Evolutionary conservation across 1,139 yeast species (phyloP).

Genomic region (Geotrichum klebahnii): DNA sequence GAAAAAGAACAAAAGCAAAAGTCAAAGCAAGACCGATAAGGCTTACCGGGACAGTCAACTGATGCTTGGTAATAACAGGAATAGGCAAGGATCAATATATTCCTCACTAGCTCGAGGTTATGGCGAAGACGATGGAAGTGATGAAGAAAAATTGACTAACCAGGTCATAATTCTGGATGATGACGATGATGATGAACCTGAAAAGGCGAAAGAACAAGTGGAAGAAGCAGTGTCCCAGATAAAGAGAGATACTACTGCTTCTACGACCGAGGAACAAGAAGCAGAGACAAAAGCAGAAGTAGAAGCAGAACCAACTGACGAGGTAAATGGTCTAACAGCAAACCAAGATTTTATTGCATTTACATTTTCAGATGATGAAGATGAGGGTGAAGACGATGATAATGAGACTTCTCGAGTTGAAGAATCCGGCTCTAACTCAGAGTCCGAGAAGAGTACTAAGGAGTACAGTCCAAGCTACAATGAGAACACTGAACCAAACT

Average conservation of each 20-base stretch:
- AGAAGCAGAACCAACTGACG: neutral
- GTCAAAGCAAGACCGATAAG: neutral
- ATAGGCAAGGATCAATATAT: slow-evolving; percentile 6
- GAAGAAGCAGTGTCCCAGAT: too few relatives aligned
- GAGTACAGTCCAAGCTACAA: slow-evolving; percentile 1
- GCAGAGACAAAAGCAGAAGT: neutral
- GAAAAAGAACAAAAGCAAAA: slow-evolving; percentile 2
- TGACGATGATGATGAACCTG: slow-evolving; percentile 5
- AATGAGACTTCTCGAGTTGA: slow-evolving; percentile 9
- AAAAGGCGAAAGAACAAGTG: neutral
- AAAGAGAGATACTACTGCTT: too few relatives aligned
- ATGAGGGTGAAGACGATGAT: slow-evolving; percentile 16
- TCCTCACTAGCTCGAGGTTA: neutral
- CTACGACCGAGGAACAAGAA: too few relatives aligned
- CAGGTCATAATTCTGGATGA: slow-evolving; percentile 7
- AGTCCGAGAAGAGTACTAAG: too few relatives aligned
- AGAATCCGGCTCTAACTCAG: slow-evolving; percentile 22
- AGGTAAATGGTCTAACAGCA: slow-evolving; percentile 7
- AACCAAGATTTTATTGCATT: slow-evolving; percentile 22
- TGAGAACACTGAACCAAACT: slow-evolving; percentile 5
- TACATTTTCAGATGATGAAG: slow-evolving; percentile 21
- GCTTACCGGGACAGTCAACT: neutral
- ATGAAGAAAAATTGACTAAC: slow-evolving; percentile 1
- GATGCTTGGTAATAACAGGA: slow-evolving; percentile 2
- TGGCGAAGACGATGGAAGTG: neutral